Evolutionary conservation across 2,329 filamentous ascomycete genomes (phyloP), one percentile per base, ranked within the genome.

Genomic region (Sporothrix humicola): DNA sequence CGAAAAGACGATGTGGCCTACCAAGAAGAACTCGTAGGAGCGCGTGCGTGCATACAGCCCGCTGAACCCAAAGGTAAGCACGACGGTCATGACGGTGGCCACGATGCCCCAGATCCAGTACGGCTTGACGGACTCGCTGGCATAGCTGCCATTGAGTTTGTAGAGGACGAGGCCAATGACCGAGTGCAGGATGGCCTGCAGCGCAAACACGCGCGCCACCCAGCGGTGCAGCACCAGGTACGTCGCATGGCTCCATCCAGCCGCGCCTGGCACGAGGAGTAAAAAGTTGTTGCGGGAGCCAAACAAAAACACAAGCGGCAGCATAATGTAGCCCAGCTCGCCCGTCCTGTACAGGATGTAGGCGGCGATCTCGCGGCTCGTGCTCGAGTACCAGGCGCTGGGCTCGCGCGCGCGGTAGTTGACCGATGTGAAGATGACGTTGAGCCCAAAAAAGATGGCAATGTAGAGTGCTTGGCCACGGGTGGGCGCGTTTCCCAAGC

Each of bases 171-270:
- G 79, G 50, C 80, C 82, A 17, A 85, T 77, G n/a, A 84, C 78
- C 0, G 82, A 83, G 78, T 89, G 87, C 0, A 88, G 63, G 9
- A 83, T 77, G 0, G 82, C 84, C 65, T 89, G 82, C 0, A 87
- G 61, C 0, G 82, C 82, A 37, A 80, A 82, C 8, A 88, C 79
- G 26, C 81, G 78, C 0, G 85, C 86, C 1, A 85, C 78, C 84
- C 84, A 87, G 12, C 85, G 81, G 74, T 88, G 86, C 0, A 87
- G 79, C 0, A 87, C 77, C 2, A 87, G 74, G 71, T 81, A 87
- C 0, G 86, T 87, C 0, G 82, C 81, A 74, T 86, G 83, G 0
- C 80, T 83, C 85, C 85, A 87, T 75, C 85, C 82, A 2, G 86
- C 87, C 87, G 80, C 0, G 87, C 59, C 59, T 17, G 59, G 58